phyloP scores from a whole-genome alignment of 495 filamentous ascomycete species.

The Tuber calosporum region DNA sequence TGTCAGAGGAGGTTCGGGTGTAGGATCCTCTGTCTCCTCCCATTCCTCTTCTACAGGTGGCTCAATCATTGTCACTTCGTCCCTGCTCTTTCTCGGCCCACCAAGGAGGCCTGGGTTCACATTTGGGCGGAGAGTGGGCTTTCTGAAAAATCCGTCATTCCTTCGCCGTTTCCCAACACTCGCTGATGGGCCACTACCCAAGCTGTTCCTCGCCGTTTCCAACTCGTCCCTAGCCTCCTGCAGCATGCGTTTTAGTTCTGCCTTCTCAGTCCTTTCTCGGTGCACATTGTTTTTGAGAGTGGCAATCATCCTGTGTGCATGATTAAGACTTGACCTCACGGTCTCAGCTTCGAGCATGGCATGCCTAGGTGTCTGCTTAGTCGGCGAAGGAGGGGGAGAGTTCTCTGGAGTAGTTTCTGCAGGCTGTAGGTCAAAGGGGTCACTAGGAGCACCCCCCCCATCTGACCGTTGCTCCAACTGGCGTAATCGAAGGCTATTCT shows the following conservation, averaged over 20 bases:
- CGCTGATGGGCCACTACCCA: conserved; percentile 45
- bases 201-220: conserved; percentile 59
- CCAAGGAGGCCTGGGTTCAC: conserved; percentile 62
- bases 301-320: conserved; percentile 93
- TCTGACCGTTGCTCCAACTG: conserved; percentile 56
- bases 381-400: conserved; percentile 81
- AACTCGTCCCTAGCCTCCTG: conserved; percentile 93
- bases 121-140: conserved; percentile 51
- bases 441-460: conserved; percentile 47
- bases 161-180: conserved; percentile 60
- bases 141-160: conserved; percentile 66
- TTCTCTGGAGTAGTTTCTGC: conserved; percentile 75
- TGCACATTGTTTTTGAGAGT: conserved; percentile 89
- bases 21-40: conserved; percentile 60
- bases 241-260: conserved; percentile 88
- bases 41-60: conserved; percentile 61
- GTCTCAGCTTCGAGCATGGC: conserved; percentile 88
- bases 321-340: conserved; percentile 81
- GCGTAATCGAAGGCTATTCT: conserved; percentile 50
- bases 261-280: conserved; percentile 94
- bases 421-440: conserved; percentile 44
- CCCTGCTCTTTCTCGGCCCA: conserved; percentile 62
- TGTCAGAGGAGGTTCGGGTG: conserved; percentile 23
- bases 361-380: conserved; percentile 84
- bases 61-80: conserved; percentile 64